Percentiles rank a stretch among this genome's conserved stretches.
Evolutionary conservation across 2,329 filamentous ascomycete genomes (phyloP).

Genomic region (Alternaria solani): DNA sequence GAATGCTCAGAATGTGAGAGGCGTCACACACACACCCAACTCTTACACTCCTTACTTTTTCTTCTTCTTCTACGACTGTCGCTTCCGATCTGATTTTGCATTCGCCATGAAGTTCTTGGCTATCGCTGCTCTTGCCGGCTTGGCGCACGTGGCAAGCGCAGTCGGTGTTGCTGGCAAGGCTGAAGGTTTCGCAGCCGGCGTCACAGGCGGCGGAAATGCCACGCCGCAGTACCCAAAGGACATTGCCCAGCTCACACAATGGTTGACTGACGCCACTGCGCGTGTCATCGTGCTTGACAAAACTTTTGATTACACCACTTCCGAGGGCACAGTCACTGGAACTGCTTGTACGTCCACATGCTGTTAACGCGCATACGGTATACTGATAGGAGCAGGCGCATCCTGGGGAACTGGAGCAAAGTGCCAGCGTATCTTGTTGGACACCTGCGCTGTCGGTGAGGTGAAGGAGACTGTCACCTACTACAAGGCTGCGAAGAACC

Average conservation of each 20-base stretch:
- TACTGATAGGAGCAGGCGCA: neutral
- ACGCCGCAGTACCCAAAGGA: neutral
- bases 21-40: too few relatives aligned
- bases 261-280: neutral
- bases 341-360: neutral
- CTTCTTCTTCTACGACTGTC: too few relatives aligned
- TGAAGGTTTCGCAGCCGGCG: neutral
- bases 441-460: neutral
- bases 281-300: neutral
- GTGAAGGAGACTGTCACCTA: neutral
- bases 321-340: neutral
- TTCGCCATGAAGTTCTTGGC: neutral
- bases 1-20: too few relatives aligned
- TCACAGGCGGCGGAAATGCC: neutral
- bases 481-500: constrained; percentile 34
- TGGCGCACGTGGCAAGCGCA: neutral
- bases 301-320: neutral
- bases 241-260: neutral
- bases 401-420: neutral
- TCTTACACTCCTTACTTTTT: too few relatives aligned
- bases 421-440: neutral
- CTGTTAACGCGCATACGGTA: rapidly evolving
- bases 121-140: neutral
- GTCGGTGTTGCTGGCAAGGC: neutral
- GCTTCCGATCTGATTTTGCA: too few relatives aligned